phyloP scores from a whole-genome alignment of 2,329 filamentous ascomycete genomes.

The Colletotrichum ledebouriae region DNA sequence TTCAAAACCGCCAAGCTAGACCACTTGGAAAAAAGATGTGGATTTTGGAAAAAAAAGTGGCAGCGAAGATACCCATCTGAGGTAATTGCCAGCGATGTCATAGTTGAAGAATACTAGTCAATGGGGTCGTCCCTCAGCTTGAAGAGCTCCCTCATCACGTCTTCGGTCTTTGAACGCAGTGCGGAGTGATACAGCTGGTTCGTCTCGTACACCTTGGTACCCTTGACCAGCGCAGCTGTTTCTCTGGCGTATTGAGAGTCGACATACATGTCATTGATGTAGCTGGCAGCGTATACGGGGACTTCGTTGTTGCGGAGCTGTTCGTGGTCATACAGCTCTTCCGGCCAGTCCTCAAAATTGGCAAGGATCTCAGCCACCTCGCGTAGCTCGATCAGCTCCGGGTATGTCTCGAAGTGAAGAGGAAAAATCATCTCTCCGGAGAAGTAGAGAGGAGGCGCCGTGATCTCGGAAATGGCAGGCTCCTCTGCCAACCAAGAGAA shows the following conservation, averaged over 20 bases:
- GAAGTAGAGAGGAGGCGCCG: conserved; percentile 75
- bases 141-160: conserved; percentile 83
- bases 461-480: conserved; percentile 45
- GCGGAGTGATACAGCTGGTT: conserved; percentile 92
- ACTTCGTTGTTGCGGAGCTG: conserved; percentile 83
- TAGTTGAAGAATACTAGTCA: conserved; percentile 55
- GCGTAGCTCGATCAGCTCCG: conserved; percentile 78
- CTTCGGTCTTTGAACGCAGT: conserved; percentile 77
- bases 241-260: conserved; percentile 80
- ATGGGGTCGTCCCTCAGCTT: conserved; percentile 78
- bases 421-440: conserved; percentile 94
- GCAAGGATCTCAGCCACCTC: conserved; percentile 80
- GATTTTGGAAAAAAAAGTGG: conserved; percentile 65
- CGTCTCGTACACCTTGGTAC: conserved; percentile 85
- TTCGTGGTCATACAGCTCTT: conserved; percentile 78
- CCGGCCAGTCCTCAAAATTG: conserved; percentile 75
- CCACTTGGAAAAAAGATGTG: conserved; percentile 61
- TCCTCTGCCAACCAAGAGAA: conserved; percentile 66
- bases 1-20: conserved; percentile 56
- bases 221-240: conserved; percentile 81
- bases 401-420: conserved; percentile 85
- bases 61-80: conserved; percentile 60
- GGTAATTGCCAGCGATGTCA: conserved; percentile 18
- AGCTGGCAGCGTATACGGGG: conserved; percentile 87
- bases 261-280: conserved; percentile 93